A percentile compares a stretch with the other conserved stretches of the same genome.
Evolutionary conservation across 2,329 filamentous ascomycete species (phyloP).

Genomic region (Colletotrichum sp.): DNA sequence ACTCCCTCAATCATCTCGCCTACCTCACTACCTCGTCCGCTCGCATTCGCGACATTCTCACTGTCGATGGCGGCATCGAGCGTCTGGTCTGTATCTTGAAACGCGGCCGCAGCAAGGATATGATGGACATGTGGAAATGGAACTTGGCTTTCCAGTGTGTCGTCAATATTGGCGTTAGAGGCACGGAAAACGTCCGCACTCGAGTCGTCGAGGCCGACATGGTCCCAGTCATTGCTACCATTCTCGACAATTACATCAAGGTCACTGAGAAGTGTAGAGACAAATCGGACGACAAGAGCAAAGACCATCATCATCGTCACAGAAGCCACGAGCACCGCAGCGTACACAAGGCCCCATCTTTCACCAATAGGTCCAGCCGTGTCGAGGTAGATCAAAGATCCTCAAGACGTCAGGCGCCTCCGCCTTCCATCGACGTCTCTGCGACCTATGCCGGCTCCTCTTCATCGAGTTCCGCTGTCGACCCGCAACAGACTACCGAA

Average conservation of each 20-base stretch:
- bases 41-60: slow-evolving; percentile 95
- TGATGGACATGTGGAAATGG: slow-evolving; percentile 99
- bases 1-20: slow-evolving; percentile 97
- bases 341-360: slow-evolving; percentile 54
- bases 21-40: slow-evolving; percentile 98
- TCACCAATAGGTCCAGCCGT: slow-evolving; percentile 57
- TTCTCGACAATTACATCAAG: slow-evolving; percentile 97
- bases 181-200: slow-evolving; percentile 92
- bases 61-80: slow-evolving; percentile 98
- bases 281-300: slow-evolving; percentile 84
- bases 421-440: slow-evolving; percentile 69
- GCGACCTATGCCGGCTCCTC: slow-evolving; percentile 46
- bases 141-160: slow-evolving; percentile 99
- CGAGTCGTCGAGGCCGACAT: slow-evolving; percentile 98
- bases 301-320: slow-evolving; percentile 60
- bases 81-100: slow-evolving; percentile 96
- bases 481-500: slow-evolving; percentile 52
- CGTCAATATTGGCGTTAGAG: slow-evolving; percentile 96
- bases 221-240: slow-evolving; percentile 98
- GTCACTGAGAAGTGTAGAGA: slow-evolving; percentile 92
- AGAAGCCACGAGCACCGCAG: slow-evolving; percentile 54
- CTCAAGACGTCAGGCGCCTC: slow-evolving; percentile 79
- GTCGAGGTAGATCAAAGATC: slow-evolving; percentile 64
- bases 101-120: slow-evolving; percentile 93
- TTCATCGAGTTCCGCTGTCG: slow-evolving; percentile 37